Evolutionary conservation across 2,329 filamentous ascomycete genomes (phyloP).

Genomic region (Pezicula neosporulosa): DNA sequence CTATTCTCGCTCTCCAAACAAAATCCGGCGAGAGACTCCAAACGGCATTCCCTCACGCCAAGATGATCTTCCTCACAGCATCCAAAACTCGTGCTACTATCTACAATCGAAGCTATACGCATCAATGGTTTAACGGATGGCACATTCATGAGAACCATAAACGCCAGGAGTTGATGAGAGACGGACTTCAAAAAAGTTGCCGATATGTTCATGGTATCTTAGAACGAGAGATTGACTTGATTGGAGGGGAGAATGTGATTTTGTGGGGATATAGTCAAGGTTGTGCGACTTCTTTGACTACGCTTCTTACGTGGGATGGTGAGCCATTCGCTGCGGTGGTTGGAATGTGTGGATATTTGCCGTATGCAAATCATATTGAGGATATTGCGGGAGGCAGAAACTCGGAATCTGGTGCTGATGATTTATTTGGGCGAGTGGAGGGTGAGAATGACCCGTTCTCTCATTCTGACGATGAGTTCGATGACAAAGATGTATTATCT

Average conservation of each 20-base stretch:
- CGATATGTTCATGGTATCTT: constrained; percentile 37
- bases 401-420: not conserved
- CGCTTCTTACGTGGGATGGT: constrained; percentile 41
- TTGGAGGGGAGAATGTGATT: constrained; percentile 38
- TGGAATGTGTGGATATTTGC: constrained; percentile 44
- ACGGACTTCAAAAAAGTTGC: constrained; percentile 40
- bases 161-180: constrained; percentile 27
- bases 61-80: constrained; percentile 49
- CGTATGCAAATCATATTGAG: constrained; percentile 33
- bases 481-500: not conserved
- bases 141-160: constrained; percentile 26
- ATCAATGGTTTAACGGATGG: constrained; percentile 46
- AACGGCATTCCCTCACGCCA: constrained; percentile 36
- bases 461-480: constrained; percentile 7
- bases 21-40: constrained; percentile 23
- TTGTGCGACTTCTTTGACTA: constrained; percentile 41
- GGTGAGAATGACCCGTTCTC: constrained; percentile 10
- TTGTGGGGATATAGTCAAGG: constrained; percentile 53
- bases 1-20: constrained; percentile 30
- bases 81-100: constrained; percentile 34
- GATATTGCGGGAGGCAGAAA: constrained; percentile 11
- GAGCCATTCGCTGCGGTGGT: constrained; percentile 33
- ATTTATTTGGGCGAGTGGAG: not conserved
- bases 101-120: constrained; percentile 34
- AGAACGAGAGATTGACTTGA: constrained; percentile 28